Base-by-base conservation (phyloP, 2,329 filamentous ascomycete genomes). In the Cladophialophora immunda region DNA sequence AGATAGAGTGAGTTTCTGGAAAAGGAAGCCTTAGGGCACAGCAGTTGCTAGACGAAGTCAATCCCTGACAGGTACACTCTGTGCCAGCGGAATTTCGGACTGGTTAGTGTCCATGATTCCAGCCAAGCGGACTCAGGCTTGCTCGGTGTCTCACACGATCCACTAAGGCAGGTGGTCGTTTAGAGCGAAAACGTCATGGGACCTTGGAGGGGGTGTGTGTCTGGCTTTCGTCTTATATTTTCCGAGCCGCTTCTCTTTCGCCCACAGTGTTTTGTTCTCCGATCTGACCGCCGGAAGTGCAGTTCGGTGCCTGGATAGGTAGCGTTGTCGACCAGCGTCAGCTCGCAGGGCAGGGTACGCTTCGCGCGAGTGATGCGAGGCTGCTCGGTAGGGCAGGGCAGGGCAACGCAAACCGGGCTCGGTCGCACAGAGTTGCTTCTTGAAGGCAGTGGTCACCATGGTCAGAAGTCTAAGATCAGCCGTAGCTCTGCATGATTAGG, bases 401-500 rank as follows among this genome's bases (percentile, higher is more conserved):
- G 17, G 32, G 29, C 58, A 60, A n/a, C 19, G 30, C 36, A 45
- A 25, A 53, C 29, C 38, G 15, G 29, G 4, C 19, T 30, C 22
- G 25, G 50, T 50, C 60, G 60, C 60, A 62, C 60, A 41, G 60
- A 36, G 60, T 62, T 62, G 53, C 60, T 62, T 45, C 32, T 55
- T 62, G 50, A 17, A 62, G 60, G 52, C 22, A 62, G 60, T 62
- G 60, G 60, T 62, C 34, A 30, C 19, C 25, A 25, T 50, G 45
- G 45, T 25, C 8, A 50, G 22, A 25, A 62, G 36, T 32, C 36
- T 55, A 53, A 61, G 30, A 61, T 53, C 58, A 61, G 58, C 58
- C 47, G 47, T 61, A 29, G 13, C 45, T 53, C 19, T 36, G 27
- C 30, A 36, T 61, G 58, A 61, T 38, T 61, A 38, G 58, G 34